These are phyloP conservation scores for Aspergillus brunneoviolaceus DNA, from an alignment of 2,329 filamentous ascomycete species.

Conservation along the genomic window DNA sequence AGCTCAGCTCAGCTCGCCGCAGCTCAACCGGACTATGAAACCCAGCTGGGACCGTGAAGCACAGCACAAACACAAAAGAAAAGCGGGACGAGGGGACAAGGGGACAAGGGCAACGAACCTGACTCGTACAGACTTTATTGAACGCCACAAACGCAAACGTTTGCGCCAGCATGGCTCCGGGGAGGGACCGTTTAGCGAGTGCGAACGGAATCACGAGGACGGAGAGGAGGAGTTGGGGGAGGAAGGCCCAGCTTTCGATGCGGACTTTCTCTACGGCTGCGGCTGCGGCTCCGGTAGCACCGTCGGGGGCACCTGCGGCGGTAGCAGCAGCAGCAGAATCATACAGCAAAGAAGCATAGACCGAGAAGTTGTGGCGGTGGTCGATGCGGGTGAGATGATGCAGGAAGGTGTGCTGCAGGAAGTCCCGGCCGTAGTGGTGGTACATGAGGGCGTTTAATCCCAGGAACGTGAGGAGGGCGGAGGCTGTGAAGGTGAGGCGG, in stretches of 20 bases:
- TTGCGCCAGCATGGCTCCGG: constrained; percentile 85
- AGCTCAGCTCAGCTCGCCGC: too few relatives aligned
- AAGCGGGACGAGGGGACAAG: too few relatives aligned
- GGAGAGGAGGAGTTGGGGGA: constrained; percentile 82
- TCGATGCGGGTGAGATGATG: constrained; percentile 92
- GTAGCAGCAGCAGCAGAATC: constrained; percentile 65
- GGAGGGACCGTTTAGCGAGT: constrained; percentile 76
- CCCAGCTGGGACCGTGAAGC: too few relatives aligned
- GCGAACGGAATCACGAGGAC: constrained; percentile 72
- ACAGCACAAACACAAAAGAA: too few relatives aligned
- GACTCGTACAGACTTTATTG: constrained; percentile 98
- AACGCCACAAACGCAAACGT: constrained; percentile 97
- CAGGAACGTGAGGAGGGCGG: constrained; percentile 72
- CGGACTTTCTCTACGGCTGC: background rate
- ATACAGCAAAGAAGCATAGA: constrained; percentile 90
- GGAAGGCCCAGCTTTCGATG: constrained; percentile 79
- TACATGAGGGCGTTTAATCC: constrained; percentile 79
- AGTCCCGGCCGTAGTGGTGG: constrained; percentile 70
- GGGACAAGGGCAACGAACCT: constrained; percentile 57
- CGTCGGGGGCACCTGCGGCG: too few relatives aligned
- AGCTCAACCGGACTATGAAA: too few relatives aligned
- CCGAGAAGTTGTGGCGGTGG: constrained; percentile 97
- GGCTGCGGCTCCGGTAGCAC: too few relatives aligned
- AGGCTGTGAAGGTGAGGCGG: constrained; percentile 44
- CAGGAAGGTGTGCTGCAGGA: constrained; percentile 85